Percentiles rank a stretch among this genome's conserved stretches.
Conservation (phyloP, 169 alveolate species). For the Plasmodium gonderi region DNA sequence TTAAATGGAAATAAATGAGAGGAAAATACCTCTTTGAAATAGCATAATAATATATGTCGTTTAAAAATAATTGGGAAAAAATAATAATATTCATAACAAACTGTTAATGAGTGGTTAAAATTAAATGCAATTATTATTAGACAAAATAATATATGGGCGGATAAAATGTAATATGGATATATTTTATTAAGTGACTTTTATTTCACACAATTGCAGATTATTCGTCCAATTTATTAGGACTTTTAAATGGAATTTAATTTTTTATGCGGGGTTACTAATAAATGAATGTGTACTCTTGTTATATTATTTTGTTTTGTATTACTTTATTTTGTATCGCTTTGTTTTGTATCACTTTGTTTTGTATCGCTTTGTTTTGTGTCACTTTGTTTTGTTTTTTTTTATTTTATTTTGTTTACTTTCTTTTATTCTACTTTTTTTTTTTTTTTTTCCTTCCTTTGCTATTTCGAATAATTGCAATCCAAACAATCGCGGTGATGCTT, state of each 20-base stretch:
- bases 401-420: no score
- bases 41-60: background rate
- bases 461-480: no score
- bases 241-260: background rate
- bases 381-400: no score
- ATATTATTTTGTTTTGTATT: background rate
- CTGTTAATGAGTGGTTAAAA: background rate
- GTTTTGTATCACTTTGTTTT: no score
- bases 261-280: background rate
- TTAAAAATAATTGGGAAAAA: background rate
- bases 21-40: background rate
- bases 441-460: no score
- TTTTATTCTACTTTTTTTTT: no score
- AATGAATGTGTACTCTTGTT: background rate
- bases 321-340: background rate
- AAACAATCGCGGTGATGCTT: no score
- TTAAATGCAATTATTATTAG: background rate
- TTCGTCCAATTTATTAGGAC: background rate
- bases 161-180: background rate
- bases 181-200: background rate
- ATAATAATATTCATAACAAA: background rate
- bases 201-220: background rate
- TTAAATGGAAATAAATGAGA: background rate
- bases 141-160: background rate
- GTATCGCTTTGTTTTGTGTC: no score